Evolutionary conservation across 306 rosid species (phyloP), one percentile per base, ranked within the genome.

Genomic region (Lathyrus oleraceus): DNA sequence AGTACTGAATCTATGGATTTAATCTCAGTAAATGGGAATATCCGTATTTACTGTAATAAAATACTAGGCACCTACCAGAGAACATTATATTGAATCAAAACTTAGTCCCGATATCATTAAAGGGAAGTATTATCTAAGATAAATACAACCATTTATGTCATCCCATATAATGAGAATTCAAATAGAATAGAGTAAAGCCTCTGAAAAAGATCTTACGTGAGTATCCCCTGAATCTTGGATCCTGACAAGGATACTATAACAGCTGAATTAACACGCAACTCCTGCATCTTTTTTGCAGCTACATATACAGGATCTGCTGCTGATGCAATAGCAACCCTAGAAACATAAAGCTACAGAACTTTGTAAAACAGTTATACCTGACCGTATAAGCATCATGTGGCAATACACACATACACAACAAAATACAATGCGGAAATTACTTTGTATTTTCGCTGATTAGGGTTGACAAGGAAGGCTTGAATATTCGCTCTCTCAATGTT

Each of bases 181-280:
- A 51, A 72, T 39, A 57, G 65, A 62, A 75, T 28, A 25, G 63
- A 71, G 66, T 32, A 54, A 66, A 69, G 66, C 56, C 65, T 39
- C 48, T 32, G 68, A 57, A 49, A 75, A 73, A 77, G 58, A 81
- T 56, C 70, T 62, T 85, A 94, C 98, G 97, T 90, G 57, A 94
- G 86, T 77, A 94, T 90, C 76, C 98, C 98, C 52, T 87, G 98
- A 81, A 94, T 83, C 83, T 86, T 94, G 95, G 82, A 81, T 74
- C 95, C 98, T 1, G 69, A 81, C 71, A 42, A 14, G 16, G 83
- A 73, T 58, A 81, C 83, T 32, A 88, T 38, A 66, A 90, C 82
- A 66, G 75, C 92, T 7, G 98, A 94, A 86, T 84, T 90, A 49
- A 87, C 94, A 70, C 89, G 95, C 72, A 80, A 75, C 14, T 88